Base-by-base conservation (phyloP, 108 stramenopile genomes). In the Cylindrotheca closterium region DNA sequence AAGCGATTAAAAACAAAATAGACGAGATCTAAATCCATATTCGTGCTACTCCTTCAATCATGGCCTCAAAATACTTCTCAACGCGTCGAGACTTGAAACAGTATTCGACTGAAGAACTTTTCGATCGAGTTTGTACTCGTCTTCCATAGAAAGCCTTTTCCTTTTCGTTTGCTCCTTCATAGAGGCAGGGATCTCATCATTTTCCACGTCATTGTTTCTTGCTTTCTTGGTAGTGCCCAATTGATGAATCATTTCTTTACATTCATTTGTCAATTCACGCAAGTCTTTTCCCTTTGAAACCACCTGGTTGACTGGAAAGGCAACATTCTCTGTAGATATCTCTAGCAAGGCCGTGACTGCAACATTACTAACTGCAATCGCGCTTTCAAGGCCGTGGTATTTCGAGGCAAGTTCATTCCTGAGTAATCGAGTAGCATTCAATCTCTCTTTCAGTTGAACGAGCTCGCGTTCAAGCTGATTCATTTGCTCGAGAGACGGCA, bases 61-160 rank as follows among this genome's bases (percentile, higher is more conserved):
- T n/a, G n/a, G 8, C 51, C 52, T 47, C 29, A 67, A 47, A 12
- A 64, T 22, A 1, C 37, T 34, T 15, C 48, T 22, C 1, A 64
- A 25, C 1, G 63, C 26, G 15, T 47, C 23, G 0, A 64, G 23
- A 53, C 50, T 53, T 37, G 51, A 50, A 8, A 54, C 22, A 10
- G 30, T 64, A 7, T 10, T 42, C 23, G 63, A 53, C 4, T 21
- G 17, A 33, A 64, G 1, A 1, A 54, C 33, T 21, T 70, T 32
- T 4, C 58, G 62, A 37, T 65, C 67, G 30, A 51, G 53, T 4
- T 27, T 47, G 37, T 77, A 77, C 3, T 28, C 55, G 25, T 70
- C 67, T 47, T 66, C 64, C 47, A 70, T 23, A 18, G 65, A 30
- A 32, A 77, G 46, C 3, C 22, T 27, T 30, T 18, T 50, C 45